Base-by-base conservation (phyloP, 225 moss, liverwort and hornwort genomes). In the Antitrichia curtipendula region DNA sequence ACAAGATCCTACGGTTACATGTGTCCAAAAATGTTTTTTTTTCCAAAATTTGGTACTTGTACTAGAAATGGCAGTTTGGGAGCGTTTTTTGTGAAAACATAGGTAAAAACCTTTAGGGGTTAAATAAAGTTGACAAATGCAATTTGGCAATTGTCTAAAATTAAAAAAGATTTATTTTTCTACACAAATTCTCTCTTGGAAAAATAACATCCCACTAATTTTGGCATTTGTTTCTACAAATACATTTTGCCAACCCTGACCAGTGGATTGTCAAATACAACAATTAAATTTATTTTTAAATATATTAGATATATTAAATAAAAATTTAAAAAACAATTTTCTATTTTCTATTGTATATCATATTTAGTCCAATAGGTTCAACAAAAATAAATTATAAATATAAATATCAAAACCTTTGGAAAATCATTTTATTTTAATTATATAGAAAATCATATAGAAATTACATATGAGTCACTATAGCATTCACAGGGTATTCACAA, bases 321-420 rank as follows among this genome's bases (percentile, higher is more conserved):
- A n/a, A 24, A n/a, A 16, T n/a, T n/a, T 6, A 9, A 0, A 32
- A 24, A 8, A 3, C 0, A 54, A 75, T 21, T 77, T 53, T 21
- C 2, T 22, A 52, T 23, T 20, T 6, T 53, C 13, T 11, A 56
- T 56, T 13, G 3, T 20, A 36, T 22, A 8, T 0, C 0, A 0
- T 52, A 52, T 1, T 2, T 6, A 53, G 9, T 6, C 15, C 1
- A 8, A 76, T 15, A 13, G 2, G 0, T 34, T 52, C 4, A 8
- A 1, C 1, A 36, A 32, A 52, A 75, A 36, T 5, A 7, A 21
- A 52, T 52, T 8, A 13, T 52, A 13, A 32, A 45, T 16, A 6
- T 17, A 71, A 71, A 27, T 16, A 16, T 28, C 1, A 28, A 43
- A 16, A 8, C 2, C 21, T 31, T 13, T 7, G 2, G 1, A 2